phyloP scores from a whole-genome alignment of 2,329 filamentous ascomycete species.

The Penicillium thymicola region DNA sequence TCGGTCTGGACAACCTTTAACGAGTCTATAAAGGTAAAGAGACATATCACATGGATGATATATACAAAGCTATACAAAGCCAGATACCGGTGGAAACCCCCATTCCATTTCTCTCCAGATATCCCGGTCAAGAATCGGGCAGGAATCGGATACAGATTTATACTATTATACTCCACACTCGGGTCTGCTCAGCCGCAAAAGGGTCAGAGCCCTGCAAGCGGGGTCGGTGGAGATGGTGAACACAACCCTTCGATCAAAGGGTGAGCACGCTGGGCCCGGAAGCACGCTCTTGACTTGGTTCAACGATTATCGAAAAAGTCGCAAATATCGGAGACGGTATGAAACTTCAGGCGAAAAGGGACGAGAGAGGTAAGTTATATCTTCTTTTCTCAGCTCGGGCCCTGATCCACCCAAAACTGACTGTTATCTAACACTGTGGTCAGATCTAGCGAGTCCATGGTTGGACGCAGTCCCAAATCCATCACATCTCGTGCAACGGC shows the following conservation, averaged over 20 bases:
- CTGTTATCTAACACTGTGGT: conserved; percentile 33
- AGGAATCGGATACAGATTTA: not conserved
- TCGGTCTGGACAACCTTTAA: not conserved
- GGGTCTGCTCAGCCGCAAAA: not conserved
- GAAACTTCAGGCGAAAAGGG: not conserved
- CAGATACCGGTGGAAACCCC: not conserved
- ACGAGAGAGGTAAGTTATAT: not conserved
- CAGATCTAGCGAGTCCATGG: conserved; percentile 35
- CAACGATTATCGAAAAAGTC: not conserved
- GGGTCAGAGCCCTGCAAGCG: not conserved
- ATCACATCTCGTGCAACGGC: conserved; percentile 74
- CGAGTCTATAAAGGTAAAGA: not conserved
- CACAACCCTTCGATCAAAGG: not conserved
- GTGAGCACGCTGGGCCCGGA: not conserved
- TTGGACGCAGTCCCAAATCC: conserved; percentile 39
- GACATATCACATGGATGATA: not conserved
- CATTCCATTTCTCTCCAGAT: not conserved
- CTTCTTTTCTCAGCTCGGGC: conserved; percentile 17
- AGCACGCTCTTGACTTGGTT: not conserved
- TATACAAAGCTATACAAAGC: not conserved
- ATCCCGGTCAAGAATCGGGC: not conserved
- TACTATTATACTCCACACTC: not conserved
- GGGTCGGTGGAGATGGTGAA: not conserved
- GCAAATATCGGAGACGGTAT: not conserved
- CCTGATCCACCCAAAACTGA: conserved; percentile 36